Evolutionary conservation across 2,329 filamentous ascomycete species (phyloP), one percentile per base, ranked within the genome.

Genomic region (Fusarium hostae): DNA sequence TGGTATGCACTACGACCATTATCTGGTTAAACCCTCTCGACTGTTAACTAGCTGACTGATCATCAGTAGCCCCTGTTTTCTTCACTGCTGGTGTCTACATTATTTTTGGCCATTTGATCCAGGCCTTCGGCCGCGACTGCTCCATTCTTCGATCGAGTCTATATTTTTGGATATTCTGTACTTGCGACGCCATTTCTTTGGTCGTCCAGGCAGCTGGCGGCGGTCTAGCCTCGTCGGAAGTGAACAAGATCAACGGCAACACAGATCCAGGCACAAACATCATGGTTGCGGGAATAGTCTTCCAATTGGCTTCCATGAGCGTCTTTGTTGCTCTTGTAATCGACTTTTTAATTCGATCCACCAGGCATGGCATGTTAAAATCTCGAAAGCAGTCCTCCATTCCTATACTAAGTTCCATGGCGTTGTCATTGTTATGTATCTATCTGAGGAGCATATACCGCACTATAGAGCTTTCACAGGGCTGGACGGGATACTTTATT

Each of bases 1-100:
- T 8, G 48, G 48, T 51, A 35, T 20, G 30, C 3, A 10, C 5
- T 50, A 15, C 10, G 9, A 3, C 3, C 5, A 13, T 34, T 4
- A 5, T 13, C 16, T 7, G 5, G 7, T 2, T 6, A 7, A 18
- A 9, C 11, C 16, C 3, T 15, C 9, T 20, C 5, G 4, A 10
- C 8, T 13, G 2, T 9, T 18, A 1, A 5, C 5, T 8, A 9
- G 10, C 2, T 4, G 5, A 35, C 22, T 51, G 8, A 26, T 8
- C 2, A 24, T 20, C 9, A 1, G 1, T 24, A 51, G 48, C 48
- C 4, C 48, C 32, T 8, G 32, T 51, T 4, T 51, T 51, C 48
- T 20, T 16, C 18, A 51, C 48, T 26, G 48, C 48, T 11, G 48
- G 48, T 15, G 32, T 51, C 11, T 51, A 51, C 5, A 51, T 51